Evolutionary conservation across 345 rosid genomes (phyloP).

Genomic region (Eutrema heterophyllum): DNA sequence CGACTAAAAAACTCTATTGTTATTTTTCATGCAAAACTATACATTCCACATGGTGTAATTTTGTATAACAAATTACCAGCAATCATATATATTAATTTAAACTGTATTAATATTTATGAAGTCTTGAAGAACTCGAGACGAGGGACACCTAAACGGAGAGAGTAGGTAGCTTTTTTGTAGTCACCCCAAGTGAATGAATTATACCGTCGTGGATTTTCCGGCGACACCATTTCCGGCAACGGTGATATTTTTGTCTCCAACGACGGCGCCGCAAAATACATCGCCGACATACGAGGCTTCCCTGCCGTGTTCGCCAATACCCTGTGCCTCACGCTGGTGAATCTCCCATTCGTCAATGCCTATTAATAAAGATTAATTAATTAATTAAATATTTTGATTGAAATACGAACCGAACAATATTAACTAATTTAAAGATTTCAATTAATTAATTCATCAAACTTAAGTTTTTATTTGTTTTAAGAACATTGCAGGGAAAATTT

Average conservation of each 20-base stretch:
- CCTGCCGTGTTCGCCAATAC: slow-evolving; percentile 49
- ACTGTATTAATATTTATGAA: neutral
- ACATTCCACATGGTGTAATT: slow-evolving; percentile 13
- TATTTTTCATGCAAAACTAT: neutral
- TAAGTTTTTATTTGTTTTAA: too few relatives aligned
- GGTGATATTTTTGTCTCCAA: slow-evolving; percentile 50
- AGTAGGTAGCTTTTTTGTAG: slow-evolving; percentile 66
- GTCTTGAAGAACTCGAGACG: slow-evolving; percentile 63
- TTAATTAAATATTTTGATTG: neutral
- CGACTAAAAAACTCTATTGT: too few relatives aligned
- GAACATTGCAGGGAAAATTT: too few relatives aligned
- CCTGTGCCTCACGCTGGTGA: slow-evolving; percentile 79
- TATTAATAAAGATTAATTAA: neutral
- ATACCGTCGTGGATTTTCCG: slow-evolving; percentile 43
- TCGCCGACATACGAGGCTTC: slow-evolving; percentile 70
- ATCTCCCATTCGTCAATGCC: slow-evolving; percentile 88
- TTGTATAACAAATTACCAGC: slow-evolving; percentile 3
- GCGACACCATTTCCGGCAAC: slow-evolving; percentile 51
- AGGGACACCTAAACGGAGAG: slow-evolving; percentile 55
- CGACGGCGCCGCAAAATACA: slow-evolving; percentile 91
- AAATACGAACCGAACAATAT: neutral
- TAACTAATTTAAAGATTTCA: neutral
- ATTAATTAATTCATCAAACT: too few relatives aligned
- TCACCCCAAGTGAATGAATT: slow-evolving; percentile 81
- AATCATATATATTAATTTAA: neutral